Base-by-base conservation (phyloP, 768 basidiomycete genomes). In the Chalciporus pseudorubinellus region DNA sequence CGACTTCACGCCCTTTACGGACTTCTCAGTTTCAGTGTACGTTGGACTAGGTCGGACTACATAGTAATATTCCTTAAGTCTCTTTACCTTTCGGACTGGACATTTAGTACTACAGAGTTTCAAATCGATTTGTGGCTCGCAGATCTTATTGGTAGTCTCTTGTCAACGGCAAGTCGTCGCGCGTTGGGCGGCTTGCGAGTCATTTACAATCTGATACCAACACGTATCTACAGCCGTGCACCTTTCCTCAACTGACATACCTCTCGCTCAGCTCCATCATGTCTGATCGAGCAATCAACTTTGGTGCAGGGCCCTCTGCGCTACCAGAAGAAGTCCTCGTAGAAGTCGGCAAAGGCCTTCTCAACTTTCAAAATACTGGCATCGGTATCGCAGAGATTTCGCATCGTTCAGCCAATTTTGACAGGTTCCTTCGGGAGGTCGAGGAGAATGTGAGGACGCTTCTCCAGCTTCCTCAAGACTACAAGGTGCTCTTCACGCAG, bases 321-420 rank as follows among this genome's bases (percentile, higher is more conserved):
- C 77, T 99, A 38, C 97, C 97, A 14, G 78, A 84, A n/a, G 74
- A 83, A 4, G 92, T 98, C 26, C 82, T 99, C 47, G 71, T 85
- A 60, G 83, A 94, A 66, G 92, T 95, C 2, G 79, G 88, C 13
- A 73, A 80, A 55, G 92, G 89, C 14, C 77, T 98, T n/a, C 74
- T 99, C 61, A 89, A 98, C 76, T 98, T 92, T 70, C 76, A 86
- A 50, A 79, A 79, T 42, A 95, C 91, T 3, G 97, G 97, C 22
- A 95, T 98, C 54, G 97, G 97, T 39, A 84, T 99, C 66, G 89
- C 92, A 39, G 97, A 99, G 70, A 82, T 98, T 66, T 95, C 93
- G 1, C 97, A 99, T 70, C 89, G 97, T 58, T 93, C 93, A 36
- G 83, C 89, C 61, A 88, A 94, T 57, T 98, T 98, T 69, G 77